These are phyloP conservation scores for Aspergillus indologenus DNA, from an alignment of 495 filamentous ascomycete species.

Conservation along the genomic window DNA sequence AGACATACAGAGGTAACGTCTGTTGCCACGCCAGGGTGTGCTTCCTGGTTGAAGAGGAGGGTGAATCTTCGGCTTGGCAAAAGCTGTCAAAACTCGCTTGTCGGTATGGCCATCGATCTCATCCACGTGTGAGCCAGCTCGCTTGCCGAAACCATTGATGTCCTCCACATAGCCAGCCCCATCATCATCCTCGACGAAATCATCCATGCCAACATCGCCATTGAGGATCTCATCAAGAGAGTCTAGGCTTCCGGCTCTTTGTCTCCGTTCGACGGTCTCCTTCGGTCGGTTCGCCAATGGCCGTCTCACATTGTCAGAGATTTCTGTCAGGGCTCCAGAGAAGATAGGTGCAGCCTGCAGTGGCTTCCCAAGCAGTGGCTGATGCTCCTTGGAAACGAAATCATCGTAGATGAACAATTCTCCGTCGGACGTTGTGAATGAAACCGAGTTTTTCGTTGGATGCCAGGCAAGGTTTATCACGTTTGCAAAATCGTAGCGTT, in stretches of 20 bases:
- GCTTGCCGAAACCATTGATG: constrained; percentile 60
- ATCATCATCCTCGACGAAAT: constrained; percentile 93
- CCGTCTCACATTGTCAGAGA: constrained; percentile 59
- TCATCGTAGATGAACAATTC: constrained; percentile 85
- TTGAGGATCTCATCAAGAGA: constrained; percentile 59
- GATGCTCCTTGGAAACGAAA: constrained; percentile 67
- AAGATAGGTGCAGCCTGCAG: constrained; percentile 82
- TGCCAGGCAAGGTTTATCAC: constrained; percentile 90
- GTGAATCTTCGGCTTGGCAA: constrained; percentile 69
- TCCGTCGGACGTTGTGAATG: constrained; percentile 86
- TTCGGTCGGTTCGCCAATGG: constrained; percentile 56
- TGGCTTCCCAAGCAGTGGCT: constrained; percentile 55
- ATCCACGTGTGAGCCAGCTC: constrained; percentile 52
- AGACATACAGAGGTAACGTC: constrained; percentile 76
- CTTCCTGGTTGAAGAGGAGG: constrained; percentile 87
- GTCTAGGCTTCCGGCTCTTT: constrained; percentile 49
- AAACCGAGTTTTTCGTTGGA: constrained; percentile 78
- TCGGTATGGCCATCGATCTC: constrained; percentile 40
- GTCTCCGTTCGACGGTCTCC: constrained; percentile 40
- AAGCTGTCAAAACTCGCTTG: constrained; percentile 61
- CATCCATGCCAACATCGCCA: constrained; percentile 56
- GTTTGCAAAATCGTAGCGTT: constrained; percentile 68
- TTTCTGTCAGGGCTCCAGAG: constrained; percentile 71
- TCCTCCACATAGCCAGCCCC: constrained; percentile 80
- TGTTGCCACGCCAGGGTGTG: constrained; percentile 91